A percentile compares a stretch with the other conserved stretches of the same genome.
Conservation (phyloP, 2,329 filamentous ascomycete genomes). For the Harringtonia lauricola region DNA sequence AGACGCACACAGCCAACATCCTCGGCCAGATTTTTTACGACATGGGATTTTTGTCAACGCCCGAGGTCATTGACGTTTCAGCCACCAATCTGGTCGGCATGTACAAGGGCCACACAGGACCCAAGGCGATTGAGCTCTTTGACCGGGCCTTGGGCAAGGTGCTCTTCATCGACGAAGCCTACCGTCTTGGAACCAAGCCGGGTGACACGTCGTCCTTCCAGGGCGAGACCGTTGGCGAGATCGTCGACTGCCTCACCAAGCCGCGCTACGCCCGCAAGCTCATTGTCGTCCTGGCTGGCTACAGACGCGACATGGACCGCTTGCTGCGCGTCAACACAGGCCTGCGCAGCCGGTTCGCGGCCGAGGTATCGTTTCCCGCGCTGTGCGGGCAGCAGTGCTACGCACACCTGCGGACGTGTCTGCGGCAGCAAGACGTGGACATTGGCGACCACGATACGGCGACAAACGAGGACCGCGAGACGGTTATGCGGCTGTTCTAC, state of each 20-base stretch:
- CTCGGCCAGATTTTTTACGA: constrained; percentile 68
- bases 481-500: background rate
- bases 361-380: background rate
- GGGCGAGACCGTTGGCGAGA: constrained; percentile 41
- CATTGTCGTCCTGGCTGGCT: constrained; percentile 58
- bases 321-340: constrained; percentile 53
- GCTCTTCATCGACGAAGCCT: constrained; percentile 62
- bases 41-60: constrained; percentile 52
- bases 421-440: too few relatives aligned
- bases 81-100: constrained; percentile 57
- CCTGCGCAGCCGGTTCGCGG: constrained; percentile 54
- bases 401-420: too few relatives aligned
- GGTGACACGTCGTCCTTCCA: constrained; percentile 29
- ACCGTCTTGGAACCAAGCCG: constrained; percentile 43
- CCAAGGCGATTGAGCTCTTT: constrained; percentile 48
- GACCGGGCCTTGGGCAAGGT: constrained; percentile 54
- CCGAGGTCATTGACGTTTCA: constrained; percentile 47
- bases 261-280: constrained; percentile 46
- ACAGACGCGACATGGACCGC: constrained; percentile 52
- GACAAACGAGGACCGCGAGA: background rate
- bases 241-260: constrained; percentile 41
- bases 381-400: background rate
- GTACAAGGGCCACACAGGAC: constrained; percentile 58
- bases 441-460: background rate
- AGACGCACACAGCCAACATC: constrained; percentile 60